Evolutionary conservation across 1,284 basidiomycete species (phyloP).

Genomic region (Phellopilus nigrolimitatus): DNA sequence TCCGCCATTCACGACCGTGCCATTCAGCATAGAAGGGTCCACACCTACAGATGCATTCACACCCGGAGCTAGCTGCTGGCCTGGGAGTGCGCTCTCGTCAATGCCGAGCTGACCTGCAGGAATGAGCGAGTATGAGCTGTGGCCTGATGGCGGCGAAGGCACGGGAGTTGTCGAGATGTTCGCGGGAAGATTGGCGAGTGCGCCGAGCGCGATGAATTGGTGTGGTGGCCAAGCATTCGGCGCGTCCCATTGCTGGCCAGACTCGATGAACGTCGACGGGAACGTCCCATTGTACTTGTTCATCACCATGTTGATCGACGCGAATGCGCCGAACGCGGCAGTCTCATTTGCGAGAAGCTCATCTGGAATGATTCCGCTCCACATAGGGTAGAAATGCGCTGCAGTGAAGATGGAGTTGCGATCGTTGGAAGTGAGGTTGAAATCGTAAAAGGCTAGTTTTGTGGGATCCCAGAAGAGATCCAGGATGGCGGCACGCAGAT

Average conservation of each 20-base stretch:
- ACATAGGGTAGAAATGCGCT: slow-evolving; percentile 82
- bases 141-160: slow-evolving; percentile 42
- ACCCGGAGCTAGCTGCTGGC: slow-evolving; percentile 33
- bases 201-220: slow-evolving; percentile 76
- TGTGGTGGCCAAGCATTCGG: slow-evolving; percentile 86
- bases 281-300: slow-evolving; percentile 82
- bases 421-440: slow-evolving; percentile 62
- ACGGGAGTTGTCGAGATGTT: slow-evolving; percentile 55
- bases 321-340: slow-evolving; percentile 71
- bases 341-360: slow-evolving; percentile 54
- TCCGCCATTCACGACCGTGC: slow-evolving; percentile 73
- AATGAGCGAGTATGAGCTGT: slow-evolving; percentile 64
- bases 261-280: slow-evolving; percentile 70
- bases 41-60: too few species aligned
- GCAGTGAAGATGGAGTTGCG: slow-evolving; percentile 62
- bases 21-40: too few species aligned
- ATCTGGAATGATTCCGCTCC: slow-evolving; percentile 80
- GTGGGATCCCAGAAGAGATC: slow-evolving; percentile 83
- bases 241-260: slow-evolving; percentile 82
- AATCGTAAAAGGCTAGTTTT: slow-evolving; percentile 88
- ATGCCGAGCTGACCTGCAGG: slow-evolving; percentile 74
- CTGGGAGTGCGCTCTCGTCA: slow-evolving; percentile 37
- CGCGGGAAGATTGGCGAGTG: slow-evolving; percentile 66
- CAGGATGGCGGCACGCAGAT: slow-evolving; percentile 64
- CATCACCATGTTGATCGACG: slow-evolving; percentile 70